Base-by-base conservation (phyloP, 306 rosid genomes). In the Vigna reflexopilosa region DNA sequence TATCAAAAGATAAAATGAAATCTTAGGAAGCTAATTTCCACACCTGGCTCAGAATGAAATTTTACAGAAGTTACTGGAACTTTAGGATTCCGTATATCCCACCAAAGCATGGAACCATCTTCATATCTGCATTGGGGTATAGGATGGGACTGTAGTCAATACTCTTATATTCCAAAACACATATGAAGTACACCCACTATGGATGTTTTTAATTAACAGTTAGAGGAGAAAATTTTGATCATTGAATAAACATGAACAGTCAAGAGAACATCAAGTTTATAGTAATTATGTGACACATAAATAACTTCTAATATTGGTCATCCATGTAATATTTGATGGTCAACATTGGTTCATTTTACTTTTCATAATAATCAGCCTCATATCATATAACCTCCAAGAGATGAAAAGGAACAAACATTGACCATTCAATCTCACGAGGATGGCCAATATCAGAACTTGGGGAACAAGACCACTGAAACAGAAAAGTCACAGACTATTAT, bases 81-180 rank as follows among this genome's bases (percentile, higher is more conserved):
- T 44, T 85, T 80, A 0, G 89, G 90, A 76, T 93, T 86, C 81
- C 98, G 85, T 75, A 93, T 40, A 86, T 95, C 98, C 98, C 98
- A 91, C 98, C 93, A 95, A 78, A 92, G 97, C 98, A 95, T 92
- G 78, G 96, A 88, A 63, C 98, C 98, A 66, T 95, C 98, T 84
- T 93, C 97, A 59, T 89, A 93, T 69, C 98, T 95, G 79, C 82
- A 79, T 79, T 49, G 12, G 13, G 73, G 79, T 7, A 54, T 28
- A 65, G 38, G 70, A 64, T 82, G 59, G 67, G 54, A 83, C 54
- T 48, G 20, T 4, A 73, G 38, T 59, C 70, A 65, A 50, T 44
- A 56, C 3, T n/a, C 16, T 63, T 34, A 62, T 62, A 62, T 32
- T 62, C 67, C 7, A 3, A 5, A 30, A 16, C 12, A 3, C 1